Base-by-base conservation (phyloP, 306 rosid genomes). In the Vigna hirtella region DNA sequence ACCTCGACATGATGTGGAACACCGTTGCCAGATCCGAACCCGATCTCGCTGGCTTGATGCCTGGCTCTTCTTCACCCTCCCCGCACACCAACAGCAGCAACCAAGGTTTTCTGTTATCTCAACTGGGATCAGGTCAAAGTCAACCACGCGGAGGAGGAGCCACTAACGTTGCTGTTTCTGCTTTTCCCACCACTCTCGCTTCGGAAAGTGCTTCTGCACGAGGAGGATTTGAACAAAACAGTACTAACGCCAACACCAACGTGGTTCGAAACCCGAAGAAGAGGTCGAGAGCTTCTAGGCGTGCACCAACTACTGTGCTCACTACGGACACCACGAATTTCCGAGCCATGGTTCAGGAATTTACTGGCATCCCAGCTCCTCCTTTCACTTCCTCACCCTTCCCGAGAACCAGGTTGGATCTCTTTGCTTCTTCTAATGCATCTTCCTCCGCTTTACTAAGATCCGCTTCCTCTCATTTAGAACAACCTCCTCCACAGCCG, bases 271-370 rank as follows among this genome's bases (percentile, higher is more conserved):
- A 92, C 82, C 93, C 99, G 9, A 96, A 90, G 85, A 96, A 96
- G 77, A 48, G 99, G 78, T 85, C 97, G 1, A 88, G 99, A 76
- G 99, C 99, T 4, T 93, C 99, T 0, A 77, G 99, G 77, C 93
- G 99, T 24, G 98, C 99, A 30, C 99, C 99, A 6, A 96, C 99
- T 4, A 96, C 99, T 0, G 97, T 96, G 2, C 78, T 96, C 4
- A 96, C 94, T 2, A 96, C 99, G 1, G 97, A 93, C 86, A 96
- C 99, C 17, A 74, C 94, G 0, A 96, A 96, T 86, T 96, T 96
- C 85, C 71, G 99, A 87, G 97, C 99, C 84, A 96, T 96, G 99
- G 99, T 96, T 75, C 99, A 96, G 68, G 98, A 96, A 83, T 96
- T 96, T 76, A 96, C 99, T 12, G 99, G 99, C 43, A 93, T 96